Conservation (phyloP, 2,329 filamentous ascomycete species). For the Myotisia sp. region DNA sequence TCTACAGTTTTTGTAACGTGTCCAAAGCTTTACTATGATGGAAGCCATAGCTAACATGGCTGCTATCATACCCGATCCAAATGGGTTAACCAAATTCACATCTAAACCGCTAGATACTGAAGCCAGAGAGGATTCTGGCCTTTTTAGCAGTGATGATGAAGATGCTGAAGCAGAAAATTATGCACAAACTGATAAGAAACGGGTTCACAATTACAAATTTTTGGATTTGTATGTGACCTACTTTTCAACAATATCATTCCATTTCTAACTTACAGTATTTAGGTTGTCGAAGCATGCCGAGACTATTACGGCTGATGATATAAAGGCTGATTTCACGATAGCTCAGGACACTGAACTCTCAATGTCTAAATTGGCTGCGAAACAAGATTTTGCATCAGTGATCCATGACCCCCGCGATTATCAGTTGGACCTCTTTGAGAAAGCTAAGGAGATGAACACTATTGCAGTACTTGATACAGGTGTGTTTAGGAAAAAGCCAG, state of each 20-base stretch:
- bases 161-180: constrained; percentile 6
- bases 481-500: constrained; percentile 18
- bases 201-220: constrained; percentile 39
- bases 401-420: constrained; percentile 76
- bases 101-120: no score
- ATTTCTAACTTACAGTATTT: constrained; percentile 6
- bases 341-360: constrained; percentile 36
- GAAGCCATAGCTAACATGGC: no score
- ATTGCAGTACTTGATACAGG: constrained; percentile 92
- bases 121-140: no score
- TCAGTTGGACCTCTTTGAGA: constrained; percentile 80
- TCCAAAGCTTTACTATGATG: no score
- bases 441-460: constrained; percentile 68
- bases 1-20: no score
- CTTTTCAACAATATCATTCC: neutral
- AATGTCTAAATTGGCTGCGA: constrained; percentile 39
- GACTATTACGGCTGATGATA: constrained; percentile 27
- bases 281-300: constrained; percentile 31
- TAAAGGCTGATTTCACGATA: constrained; percentile 22
- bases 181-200: constrained; percentile 32
- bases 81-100: no score
- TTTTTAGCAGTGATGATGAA: constrained; percentile 18
- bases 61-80: no score
- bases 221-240: constrained; percentile 29
- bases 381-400: constrained; percentile 41